phyloP scores from a whole-genome alignment of 768 basidiomycete genomes.

The Nidula microcarpa region DNA sequence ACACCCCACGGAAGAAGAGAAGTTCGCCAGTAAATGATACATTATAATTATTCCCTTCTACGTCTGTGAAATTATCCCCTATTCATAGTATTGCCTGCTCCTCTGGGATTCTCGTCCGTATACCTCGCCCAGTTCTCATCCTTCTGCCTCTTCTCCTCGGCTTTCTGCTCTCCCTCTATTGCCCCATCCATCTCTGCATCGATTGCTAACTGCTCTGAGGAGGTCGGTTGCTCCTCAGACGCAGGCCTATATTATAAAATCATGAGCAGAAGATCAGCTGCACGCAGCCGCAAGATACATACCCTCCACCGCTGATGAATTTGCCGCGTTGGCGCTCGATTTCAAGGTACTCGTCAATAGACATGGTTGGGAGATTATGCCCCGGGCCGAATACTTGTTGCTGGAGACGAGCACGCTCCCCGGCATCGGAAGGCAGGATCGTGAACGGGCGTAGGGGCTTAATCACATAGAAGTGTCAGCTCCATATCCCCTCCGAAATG shows the following conservation, averaged over 20 bases:
- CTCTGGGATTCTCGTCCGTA: constrained; percentile 81
- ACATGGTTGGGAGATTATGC: constrained; percentile 90
- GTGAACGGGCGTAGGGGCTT: constrained; percentile 92
- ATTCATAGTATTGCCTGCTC: constrained; percentile 98
- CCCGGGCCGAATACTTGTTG: constrained; percentile 81
- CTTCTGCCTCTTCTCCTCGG: constrained; percentile 74
- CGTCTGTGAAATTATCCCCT: constrained; percentile 52
- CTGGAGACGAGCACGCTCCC: constrained; percentile 70
- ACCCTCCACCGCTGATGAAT: constrained; percentile 87
- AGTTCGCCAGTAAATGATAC: too few species aligned
- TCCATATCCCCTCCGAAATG: neutral
- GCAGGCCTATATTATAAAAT: constrained; percentile 45
- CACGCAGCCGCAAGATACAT: constrained; percentile 17
- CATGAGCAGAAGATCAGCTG: constrained; percentile 2
- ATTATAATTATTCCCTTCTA: constrained; percentile 2
- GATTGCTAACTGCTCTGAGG: constrained; percentile 72
- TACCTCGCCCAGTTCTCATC: constrained; percentile 92
- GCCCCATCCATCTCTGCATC: constrained; percentile 88
- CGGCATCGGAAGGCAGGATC: constrained; percentile 71
- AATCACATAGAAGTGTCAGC: neutral
- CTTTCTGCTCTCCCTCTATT: constrained; percentile 57
- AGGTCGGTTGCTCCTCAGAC: constrained; percentile 63
- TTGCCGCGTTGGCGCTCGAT: constrained; percentile 83
- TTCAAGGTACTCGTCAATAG: constrained; percentile 90
- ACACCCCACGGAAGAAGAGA: too few species aligned